A percentile compares a stretch with the other conserved stretches of the same genome.
These are phyloP conservation scores for Melastoma malabathricum DNA, from an alignment of 345 rosid species.

Conservation along the genomic window DNA sequence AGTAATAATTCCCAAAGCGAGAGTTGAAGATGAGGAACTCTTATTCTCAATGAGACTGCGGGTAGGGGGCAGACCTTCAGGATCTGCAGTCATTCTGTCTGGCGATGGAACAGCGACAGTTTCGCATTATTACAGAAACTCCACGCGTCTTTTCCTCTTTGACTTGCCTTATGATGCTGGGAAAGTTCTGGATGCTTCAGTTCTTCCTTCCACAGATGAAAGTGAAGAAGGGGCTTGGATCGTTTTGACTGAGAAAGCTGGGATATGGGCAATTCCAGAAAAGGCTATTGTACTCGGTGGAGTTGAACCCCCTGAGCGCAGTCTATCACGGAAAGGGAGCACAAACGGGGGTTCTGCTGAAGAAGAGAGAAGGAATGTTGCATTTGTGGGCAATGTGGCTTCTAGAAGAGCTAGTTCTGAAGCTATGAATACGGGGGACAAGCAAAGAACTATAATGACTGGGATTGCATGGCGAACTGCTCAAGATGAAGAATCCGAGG, in stretches of 20 bases:
- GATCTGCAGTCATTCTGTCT: slow-evolving; percentile 77
- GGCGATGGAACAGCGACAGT: slow-evolving; percentile 96
- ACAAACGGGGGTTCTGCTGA: slow-evolving; percentile 59
- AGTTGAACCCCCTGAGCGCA: slow-evolving; percentile 87
- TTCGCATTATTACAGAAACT: slow-evolving; percentile 49
- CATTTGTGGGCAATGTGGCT: slow-evolving; percentile 33
- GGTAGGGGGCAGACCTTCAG: slow-evolving; percentile 78
- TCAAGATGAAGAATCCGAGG: slow-evolving; percentile 84
- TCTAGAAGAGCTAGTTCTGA: slow-evolving; percentile 56
- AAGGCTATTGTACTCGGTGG: slow-evolving; percentile 78
- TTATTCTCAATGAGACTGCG: slow-evolving; percentile 82
- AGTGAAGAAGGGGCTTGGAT: slow-evolving; percentile 84
- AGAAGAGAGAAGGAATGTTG: slow-evolving; percentile 47
- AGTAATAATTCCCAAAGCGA: slow-evolving; percentile 95
- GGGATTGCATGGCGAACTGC: slow-evolving; percentile 52
- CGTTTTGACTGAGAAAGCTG: slow-evolving; percentile 84
- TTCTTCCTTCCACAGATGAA: slow-evolving; percentile 61
- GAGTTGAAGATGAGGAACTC: slow-evolving; percentile 79
- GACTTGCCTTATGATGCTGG: slow-evolving; percentile 94
- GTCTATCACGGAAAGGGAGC: slow-evolving; percentile 83
- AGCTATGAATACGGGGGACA: slow-evolving; percentile 46
- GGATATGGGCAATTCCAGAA: slow-evolving; percentile 97
- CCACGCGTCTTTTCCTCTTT: slow-evolving; percentile 76
- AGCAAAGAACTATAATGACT: slow-evolving; percentile 27
- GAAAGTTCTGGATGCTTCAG: slow-evolving; percentile 88